Percentiles rank a stretch among this genome's conserved stretches.
Evolutionary conservation across 768 basidiomycete species (phyloP).

Genomic region (Hygrophorus russula): DNA sequence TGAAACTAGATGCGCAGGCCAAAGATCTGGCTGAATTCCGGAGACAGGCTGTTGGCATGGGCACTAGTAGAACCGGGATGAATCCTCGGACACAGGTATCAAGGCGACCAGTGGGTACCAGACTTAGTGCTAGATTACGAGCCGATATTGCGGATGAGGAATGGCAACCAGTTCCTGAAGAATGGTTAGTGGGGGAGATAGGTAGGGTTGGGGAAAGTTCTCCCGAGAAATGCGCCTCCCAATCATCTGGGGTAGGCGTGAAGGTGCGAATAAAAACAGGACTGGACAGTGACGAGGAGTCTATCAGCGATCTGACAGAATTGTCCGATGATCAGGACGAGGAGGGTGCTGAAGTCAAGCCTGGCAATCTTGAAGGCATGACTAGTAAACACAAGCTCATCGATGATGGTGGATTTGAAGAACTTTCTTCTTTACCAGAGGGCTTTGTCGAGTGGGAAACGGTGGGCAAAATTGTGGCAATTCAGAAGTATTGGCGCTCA

Average conservation of each 20-base stretch:
- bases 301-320: conserved; percentile 68
- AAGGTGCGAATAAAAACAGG: conserved; percentile 31
- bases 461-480: conserved; percentile 30
- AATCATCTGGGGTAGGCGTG: not conserved
- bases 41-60: conserved; percentile 26
- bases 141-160: conserved; percentile 43
- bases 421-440: conserved; percentile 21
- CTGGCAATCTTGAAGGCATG: not conserved
- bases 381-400: not conserved
- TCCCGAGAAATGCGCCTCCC: conserved; percentile 6
- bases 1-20: conserved; percentile 56
- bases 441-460: conserved; percentile 88
- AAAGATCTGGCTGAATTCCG: conserved; percentile 56
- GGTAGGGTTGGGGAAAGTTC: conserved; percentile 7
- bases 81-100: not conserved
- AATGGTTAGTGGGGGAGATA: conserved; percentile 39
- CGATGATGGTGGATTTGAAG: conserved; percentile 10
- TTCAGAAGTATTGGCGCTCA: not conserved
- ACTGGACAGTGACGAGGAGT: conserved; percentile 48
- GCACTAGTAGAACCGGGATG: too few relatives aligned
- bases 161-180: conserved; percentile 74
- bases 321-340: conserved; percentile 37
- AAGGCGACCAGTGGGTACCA: conserved; percentile 38
- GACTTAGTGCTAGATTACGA: conserved; percentile 56
- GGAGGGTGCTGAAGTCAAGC: conserved; percentile 1